Evolutionary conservation across 2,329 filamentous ascomycete species (phyloP).

Genomic region (Fusarium buharicum): DNA sequence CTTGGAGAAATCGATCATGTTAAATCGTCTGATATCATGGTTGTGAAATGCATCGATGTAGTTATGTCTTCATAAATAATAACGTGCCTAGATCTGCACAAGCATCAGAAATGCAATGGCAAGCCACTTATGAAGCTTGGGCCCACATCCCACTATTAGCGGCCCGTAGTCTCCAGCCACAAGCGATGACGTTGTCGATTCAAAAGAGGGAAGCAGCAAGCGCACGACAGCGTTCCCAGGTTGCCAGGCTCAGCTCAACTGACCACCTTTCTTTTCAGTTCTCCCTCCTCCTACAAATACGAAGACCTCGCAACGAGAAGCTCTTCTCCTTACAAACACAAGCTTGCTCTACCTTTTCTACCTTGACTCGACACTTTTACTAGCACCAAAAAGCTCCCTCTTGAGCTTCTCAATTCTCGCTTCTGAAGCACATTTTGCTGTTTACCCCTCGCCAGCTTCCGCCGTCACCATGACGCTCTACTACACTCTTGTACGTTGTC

Average conservation of each 20-base stretch:
- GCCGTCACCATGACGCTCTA: slow-evolving; percentile 66
- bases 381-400: slow-evolving; percentile 12
- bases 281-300: slow-evolving; percentile 35
- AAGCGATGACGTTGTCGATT: slow-evolving; percentile 52
- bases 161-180: slow-evolving; percentile 43
- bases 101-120: not conserved
- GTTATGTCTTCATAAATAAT: slow-evolving; percentile 22
- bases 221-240: slow-evolving; percentile 40
- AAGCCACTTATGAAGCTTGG: slow-evolving; percentile 27
- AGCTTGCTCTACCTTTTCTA: slow-evolving; percentile 3
- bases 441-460: slow-evolving; percentile 40
- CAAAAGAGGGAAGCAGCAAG: slow-evolving; percentile 38
- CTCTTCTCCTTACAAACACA: not conserved
- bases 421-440: slow-evolving; percentile 14
- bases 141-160: slow-evolving; percentile 25
- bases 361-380: not conserved
- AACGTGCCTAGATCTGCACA: slow-evolving; percentile 12
- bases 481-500: slow-evolving; percentile 62
- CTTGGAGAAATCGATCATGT: not conserved
- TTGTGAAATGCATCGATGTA: slow-evolving; percentile 3
- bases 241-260: slow-evolving; percentile 43
- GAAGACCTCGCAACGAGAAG: slow-evolving; percentile 20
- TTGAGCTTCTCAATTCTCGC: slow-evolving; percentile 19
- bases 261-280: slow-evolving; percentile 49
- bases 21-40: slow-evolving; percentile 1